Base-by-base conservation (phyloP, 1,284 basidiomycete genomes). In the Trametes pubescens region DNA sequence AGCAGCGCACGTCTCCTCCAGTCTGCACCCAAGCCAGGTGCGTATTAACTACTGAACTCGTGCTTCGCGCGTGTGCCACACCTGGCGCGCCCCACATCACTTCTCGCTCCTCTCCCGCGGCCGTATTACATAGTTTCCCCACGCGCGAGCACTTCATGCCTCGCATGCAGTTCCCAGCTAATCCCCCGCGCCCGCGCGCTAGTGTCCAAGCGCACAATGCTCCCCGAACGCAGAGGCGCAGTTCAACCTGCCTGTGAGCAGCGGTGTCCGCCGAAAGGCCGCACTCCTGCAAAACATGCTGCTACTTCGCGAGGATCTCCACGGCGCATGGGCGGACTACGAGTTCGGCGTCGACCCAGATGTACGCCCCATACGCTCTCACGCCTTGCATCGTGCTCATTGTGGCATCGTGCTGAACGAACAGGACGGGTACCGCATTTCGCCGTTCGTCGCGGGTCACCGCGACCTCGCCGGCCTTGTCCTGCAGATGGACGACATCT, bases 401-500 rank as follows among this genome's bases (percentile, higher is more conserved):
- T n/a, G n/a, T n/a, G n/a, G n/a, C n/a, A n/a, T n/a, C n/a, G n/a
- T n/a, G n/a, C n/a, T n/a, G n/a, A n/a, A n/a, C n/a, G n/a, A n/a
- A 37, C 57, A 73, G 72, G 59, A 69, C 51, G 66, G 61, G 22
- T 70, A 72, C 44, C 59, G 62, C 26, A 64, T 73, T 29, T 67
- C 62, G 18, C 63, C 69, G 24, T 73, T 72, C 54, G 65, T 65
- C 13, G 24, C 58, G 11, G 64, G 66, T 2, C 64, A 65, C 49
- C 64, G 34, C 16, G 44, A 64, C 64, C 61, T 73, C 62, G 57
- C 62, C 29, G 72, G 66, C 13, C 66, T 54, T 1, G 18, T 11
- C 29, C 69, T 75, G 43, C 57, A 64, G 18, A 60, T 74, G 21
- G 65, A 71, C 54, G 70, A 71, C 60, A 73, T 74, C 24, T 44